Percentiles rank a stretch among this genome's conserved stretches.
Conservation (phyloP, 331 rosid genomes). For the Quercus lobata region DNA sequence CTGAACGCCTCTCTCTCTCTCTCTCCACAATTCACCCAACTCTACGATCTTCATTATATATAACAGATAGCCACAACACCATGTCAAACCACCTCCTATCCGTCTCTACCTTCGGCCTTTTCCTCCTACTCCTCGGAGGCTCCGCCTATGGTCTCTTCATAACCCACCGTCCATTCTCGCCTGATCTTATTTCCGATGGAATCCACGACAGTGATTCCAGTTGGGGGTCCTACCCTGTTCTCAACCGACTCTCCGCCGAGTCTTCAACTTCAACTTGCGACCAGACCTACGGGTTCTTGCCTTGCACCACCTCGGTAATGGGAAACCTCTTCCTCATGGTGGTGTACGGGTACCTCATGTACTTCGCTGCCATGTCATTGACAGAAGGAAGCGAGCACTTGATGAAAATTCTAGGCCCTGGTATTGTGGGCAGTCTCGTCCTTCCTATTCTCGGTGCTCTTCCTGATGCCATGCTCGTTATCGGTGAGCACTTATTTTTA, state of each 20-base stretch:
- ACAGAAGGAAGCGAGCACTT: conserved; percentile 39
- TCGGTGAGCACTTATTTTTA: conserved; percentile 1
- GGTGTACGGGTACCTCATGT: conserved; percentile 41
- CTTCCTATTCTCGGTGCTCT: conserved; percentile 51
- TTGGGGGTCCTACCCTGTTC: not conserved
- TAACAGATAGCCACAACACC: too few species aligned
- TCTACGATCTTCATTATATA: too few species aligned
- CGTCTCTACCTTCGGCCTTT: too few species aligned
- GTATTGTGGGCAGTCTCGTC: conserved; percentile 38
- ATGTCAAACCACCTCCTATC: too few species aligned
- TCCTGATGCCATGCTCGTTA: conserved; percentile 48
- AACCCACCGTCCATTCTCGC: not conserved
- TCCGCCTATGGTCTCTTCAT: not conserved
- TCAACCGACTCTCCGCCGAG: not conserved
- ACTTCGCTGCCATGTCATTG: conserved; percentile 32
- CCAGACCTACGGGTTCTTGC: conserved; percentile 47
- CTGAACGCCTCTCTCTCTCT: too few species aligned
- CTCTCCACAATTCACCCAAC: too few species aligned
- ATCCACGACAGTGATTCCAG: not conserved
- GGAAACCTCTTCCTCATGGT: conserved; percentile 38
- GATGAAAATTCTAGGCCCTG: conserved; percentile 48
- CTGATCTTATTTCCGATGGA: conserved; percentile 40
- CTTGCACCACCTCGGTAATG: conserved; percentile 38
- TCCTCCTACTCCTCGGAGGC: too few species aligned
- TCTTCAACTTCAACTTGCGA: conserved; percentile 25